Base-by-base conservation (phyloP, 257 asterid species). In the Knoxia roxburghii region DNA sequence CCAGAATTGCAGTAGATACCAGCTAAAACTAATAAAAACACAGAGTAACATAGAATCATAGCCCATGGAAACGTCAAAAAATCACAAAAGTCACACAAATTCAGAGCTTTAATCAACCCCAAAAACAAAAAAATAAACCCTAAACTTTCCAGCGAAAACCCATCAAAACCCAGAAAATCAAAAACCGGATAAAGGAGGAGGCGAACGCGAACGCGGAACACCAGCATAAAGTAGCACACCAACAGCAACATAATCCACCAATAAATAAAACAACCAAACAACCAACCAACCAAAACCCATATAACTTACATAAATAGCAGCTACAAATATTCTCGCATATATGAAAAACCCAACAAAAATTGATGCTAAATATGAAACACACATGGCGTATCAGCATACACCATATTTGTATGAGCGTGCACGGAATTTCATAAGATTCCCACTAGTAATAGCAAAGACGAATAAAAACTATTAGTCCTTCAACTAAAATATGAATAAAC, bases 101-200 rank as follows among this genome's bases (percentile, higher is more conserved):
- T 39, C 54, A 23, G 26, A 27, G 32, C 51, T 32, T 7, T 6
- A 41, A 45, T 62, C 45, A 39, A 50, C 54, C 39, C 39, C 40
- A 43, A 21, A 41, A 7, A 40, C 26, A 24, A 14, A 21, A 33
- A 57, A 43, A 46, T 18, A 40, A 68, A 46, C 54, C 78, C 67
- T 68, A 68, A 68, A 57, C 53, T 43, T 18, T 37, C 11, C 30
- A 60, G 32, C 49, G 40, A 59, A n/a, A n/a, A 56, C 18, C 62
- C 62, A 8, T 29, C 12, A 40, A 56, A 30, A 23, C 13, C 12
- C 18, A 55, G 10, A 30, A 32, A 55, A 8, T 43, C 5, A 2
- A 43, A 46, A 24, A 29, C 24, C 56, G 20, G 18, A 29, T 5
- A 59, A 26, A 39, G 46, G 41, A 37, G 6, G 9, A 37, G 9